Conservation (phyloP, 1,139 yeast genomes). For the Nadsonia commutata region DNA sequence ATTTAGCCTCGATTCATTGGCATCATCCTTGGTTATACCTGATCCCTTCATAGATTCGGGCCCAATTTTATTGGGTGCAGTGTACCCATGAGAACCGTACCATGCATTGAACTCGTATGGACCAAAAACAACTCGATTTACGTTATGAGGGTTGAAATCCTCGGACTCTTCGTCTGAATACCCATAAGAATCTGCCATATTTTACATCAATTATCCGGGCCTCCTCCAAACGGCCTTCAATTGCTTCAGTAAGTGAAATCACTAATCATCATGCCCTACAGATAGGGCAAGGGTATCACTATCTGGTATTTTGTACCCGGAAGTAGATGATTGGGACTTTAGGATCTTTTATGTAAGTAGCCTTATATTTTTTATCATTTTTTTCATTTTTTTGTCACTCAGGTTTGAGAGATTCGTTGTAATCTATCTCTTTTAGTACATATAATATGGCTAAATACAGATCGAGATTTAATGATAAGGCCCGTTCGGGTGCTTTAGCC, state of each 20-base stretch:
- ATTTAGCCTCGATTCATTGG: not conserved
- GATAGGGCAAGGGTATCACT: no score
- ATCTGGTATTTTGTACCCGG: no score
- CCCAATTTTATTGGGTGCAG: conserved; percentile 21
- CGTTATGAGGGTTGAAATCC: conserved; percentile 31
- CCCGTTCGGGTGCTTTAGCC: conserved; percentile 71
- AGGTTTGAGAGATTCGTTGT: no score
- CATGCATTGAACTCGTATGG: conserved; percentile 54
- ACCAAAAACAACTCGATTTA: conserved; percentile 52
- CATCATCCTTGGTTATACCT: not conserved
- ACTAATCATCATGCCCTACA: no score
- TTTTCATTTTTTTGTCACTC: no score
- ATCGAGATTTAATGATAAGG: conserved; percentile 71
- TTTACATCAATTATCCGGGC: no score
- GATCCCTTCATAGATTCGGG: not conserved
- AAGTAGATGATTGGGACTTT: no score
- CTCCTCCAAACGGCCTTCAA: no score
- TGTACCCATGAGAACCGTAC: conserved; percentile 78
- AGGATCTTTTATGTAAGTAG: no score
- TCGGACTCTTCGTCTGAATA: not conserved
- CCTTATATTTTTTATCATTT: no score
- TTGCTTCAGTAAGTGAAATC: no score
- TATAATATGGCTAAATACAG: conserved; percentile 69
- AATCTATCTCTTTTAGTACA: no score
- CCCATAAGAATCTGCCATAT: not conserved